Percentiles rank a stretch among this genome's conserved stretches.
phyloP scores from a whole-genome alignment of 371 early-diverging fungal species.

The Mucor circinelloides region DNA sequence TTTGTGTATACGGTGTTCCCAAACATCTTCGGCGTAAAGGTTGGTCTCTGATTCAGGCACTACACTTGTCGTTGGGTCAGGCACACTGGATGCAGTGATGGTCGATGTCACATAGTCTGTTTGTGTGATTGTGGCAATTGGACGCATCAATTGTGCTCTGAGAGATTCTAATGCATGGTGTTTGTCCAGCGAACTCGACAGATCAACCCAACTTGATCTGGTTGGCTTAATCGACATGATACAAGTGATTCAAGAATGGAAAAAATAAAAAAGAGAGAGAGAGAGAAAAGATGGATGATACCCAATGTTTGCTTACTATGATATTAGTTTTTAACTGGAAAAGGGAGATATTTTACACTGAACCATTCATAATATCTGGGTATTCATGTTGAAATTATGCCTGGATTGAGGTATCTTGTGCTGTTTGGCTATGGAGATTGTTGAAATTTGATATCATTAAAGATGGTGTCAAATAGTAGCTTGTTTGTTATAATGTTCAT shows the following conservation, averaged over 20 bases:
- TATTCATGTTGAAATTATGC: slow-evolving; percentile 16
- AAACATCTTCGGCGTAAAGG: slow-evolving; percentile 2
- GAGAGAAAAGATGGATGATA: background rate
- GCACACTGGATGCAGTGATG: background rate
- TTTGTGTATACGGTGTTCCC: slow-evolving; percentile 15
- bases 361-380: slow-evolving; percentile 7
- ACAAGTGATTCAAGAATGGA: background rate
- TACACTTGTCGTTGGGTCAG: background rate
- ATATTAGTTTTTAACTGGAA: slow-evolving; percentile 1
- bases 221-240: background rate
- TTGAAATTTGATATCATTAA: no score
- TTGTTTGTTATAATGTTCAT: background rate
- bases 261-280: background rate
- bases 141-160: background rate
- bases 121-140: slow-evolving; percentile 11
- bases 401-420: background rate
- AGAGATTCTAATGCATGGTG: background rate
- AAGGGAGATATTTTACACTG: slow-evolving; percentile 11
- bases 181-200: background rate
- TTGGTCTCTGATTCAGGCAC: background rate
- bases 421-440: background rate
- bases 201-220: background rate
- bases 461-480: background rate
- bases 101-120: slow-evolving; percentile 16
- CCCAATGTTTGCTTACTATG: background rate